Percentiles rank a stretch among this genome's conserved stretches.
Conservation (phyloP, 108 stramenopile species). For the Stephanodiscus triporus region DNA sequence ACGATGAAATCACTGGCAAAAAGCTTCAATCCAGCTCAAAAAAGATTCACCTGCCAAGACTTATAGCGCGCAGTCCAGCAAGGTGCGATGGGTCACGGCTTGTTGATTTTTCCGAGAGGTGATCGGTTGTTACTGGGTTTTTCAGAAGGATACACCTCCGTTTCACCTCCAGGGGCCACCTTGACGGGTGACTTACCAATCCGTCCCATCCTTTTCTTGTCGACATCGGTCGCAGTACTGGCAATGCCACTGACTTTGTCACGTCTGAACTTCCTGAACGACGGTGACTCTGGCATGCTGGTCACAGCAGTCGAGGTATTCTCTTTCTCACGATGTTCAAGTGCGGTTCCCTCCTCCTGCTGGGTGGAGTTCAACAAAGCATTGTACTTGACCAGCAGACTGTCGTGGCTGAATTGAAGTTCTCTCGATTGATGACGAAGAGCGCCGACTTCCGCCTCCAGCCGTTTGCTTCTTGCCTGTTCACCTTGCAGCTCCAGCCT, state of each 20-base stretch:
- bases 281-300: conserved; percentile 14
- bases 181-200: conserved; percentile 46
- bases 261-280: conserved; percentile 40
- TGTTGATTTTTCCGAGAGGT: conserved; percentile 32
- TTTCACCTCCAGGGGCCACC: conserved; percentile 9
- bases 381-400: conserved; percentile 38
- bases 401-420: conserved; percentile 37
- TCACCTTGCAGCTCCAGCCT: conserved; percentile 26
- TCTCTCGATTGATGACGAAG: conserved; percentile 45
- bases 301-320: conserved; percentile 3
- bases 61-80: background rate
- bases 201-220: conserved; percentile 28
- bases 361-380: conserved; percentile 21
- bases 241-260: conserved; percentile 44
- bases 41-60: too few relatives aligned
- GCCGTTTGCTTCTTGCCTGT: conserved; percentile 17
- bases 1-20: too few relatives aligned
- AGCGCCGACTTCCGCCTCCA: conserved; percentile 32
- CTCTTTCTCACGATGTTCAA: conserved; percentile 9
- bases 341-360: background rate
- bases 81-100: background rate
- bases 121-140: conserved; percentile 17
- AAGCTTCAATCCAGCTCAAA: too few relatives aligned
- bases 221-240: conserved; percentile 21
- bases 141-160: conserved; percentile 18